Base-by-base conservation (phyloP, 2,329 filamentous ascomycete genomes). In the Penicillium italicum region DNA sequence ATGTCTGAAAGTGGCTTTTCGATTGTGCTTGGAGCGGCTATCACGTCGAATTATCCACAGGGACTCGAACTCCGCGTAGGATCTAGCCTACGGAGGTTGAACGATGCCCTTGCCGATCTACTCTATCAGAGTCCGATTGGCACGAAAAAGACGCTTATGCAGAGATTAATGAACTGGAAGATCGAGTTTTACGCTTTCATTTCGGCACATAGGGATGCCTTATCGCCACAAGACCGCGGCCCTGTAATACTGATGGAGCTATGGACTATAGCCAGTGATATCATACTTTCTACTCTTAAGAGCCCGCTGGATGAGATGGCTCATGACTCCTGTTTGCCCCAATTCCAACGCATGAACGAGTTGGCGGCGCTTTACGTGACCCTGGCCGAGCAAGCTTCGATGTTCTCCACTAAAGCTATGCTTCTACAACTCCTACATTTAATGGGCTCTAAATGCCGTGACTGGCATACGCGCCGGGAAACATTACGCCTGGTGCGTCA, bases 351-450 rank as follows among this genome's bases (percentile, higher is more conserved):
- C 1, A 50, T 50, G 9, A 50, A 50, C 31, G 26, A 40, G 20
- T 33, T 50, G 11, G 24, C 36, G 8, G n/a, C n/a, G 14, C 36
- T 41, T 20, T 50, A 41, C 37, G 30, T 50, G 26, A 24, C 9
- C n/a, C 20, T 37, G 20, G 37, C 22, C 2, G 26, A 33, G n/a
- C 47, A 50, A 16, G 18, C 37, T 31, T 30, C 36, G 5, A 10
- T 50, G 36, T 50, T 50, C 26, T 41, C 34, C 37, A 37, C 47
- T 28, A 50, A 50, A 33, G n/a, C 37, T 8, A 41, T 50, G 47
- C 26, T 50, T 26, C 37, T 50, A 10, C 37, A 37, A 20, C 7
- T 37, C 9, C 12, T 50, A 9, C 20, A 50, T 24, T 50, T 50
- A 26, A 31, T 3, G 22, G 37, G 14, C 26, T 26, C 14, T 22